Conservation (phyloP, 2,329 filamentous ascomycete species). For the Taxawa tesnikishii region DNA sequence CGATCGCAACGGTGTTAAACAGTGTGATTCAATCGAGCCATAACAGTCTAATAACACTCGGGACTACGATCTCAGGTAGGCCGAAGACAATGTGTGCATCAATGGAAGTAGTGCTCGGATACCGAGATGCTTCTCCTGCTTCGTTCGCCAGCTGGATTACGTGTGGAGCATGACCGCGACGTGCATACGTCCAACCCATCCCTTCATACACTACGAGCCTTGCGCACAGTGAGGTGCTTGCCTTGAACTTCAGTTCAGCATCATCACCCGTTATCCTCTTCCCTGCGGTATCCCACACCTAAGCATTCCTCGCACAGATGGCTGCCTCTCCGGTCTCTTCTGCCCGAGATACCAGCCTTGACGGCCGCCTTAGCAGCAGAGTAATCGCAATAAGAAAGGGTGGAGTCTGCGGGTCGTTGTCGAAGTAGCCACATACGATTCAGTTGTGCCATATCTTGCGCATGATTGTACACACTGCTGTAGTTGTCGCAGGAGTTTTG, state of each 20-base stretch:
- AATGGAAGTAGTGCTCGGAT: no score
- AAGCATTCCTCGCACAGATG: constrained; percentile 6
- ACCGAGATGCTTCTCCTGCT: no score
- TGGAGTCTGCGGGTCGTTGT: constrained; percentile 2
- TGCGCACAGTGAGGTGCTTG: not conserved
- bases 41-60: no score
- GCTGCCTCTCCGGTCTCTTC: not conserved
- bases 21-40: no score
- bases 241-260: not conserved
- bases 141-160: no score
- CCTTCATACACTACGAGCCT: not conserved
- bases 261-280: not conserved
- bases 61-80: no score
- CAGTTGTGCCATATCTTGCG: constrained; percentile 1
- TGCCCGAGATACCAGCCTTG: constrained; percentile 2
- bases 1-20: no score
- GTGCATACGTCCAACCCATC: not conserved
- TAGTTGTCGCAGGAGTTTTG: not conserved
- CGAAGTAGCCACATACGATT: constrained; percentile 3
- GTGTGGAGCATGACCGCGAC: no score
- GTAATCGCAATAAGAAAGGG: constrained; percentile 4
- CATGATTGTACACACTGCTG: no score
- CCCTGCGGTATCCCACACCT: constrained; percentile 3
- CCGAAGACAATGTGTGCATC: no score
- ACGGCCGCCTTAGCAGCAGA: constrained; percentile 1